phyloP scores from a whole-genome alignment of 75 land plant species.

The Pinus albicaulis region DNA sequence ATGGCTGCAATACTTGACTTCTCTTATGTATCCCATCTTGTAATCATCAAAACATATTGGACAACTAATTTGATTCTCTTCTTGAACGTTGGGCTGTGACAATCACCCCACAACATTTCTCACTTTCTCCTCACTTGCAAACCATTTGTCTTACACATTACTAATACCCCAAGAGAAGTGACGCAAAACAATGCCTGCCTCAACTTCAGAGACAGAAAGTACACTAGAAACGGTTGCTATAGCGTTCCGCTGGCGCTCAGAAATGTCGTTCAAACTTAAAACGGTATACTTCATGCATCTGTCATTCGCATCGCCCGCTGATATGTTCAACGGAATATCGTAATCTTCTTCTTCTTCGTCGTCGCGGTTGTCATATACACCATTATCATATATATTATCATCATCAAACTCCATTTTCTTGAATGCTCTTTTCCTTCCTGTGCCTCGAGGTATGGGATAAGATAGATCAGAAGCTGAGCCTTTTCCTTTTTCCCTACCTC shows the following conservation, averaged over 20 bases:
- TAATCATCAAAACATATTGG: background rate
- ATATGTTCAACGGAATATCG: too few species aligned
- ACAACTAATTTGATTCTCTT: background rate
- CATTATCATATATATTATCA: too few species aligned
- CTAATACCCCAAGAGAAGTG: slow-evolving; percentile 52
- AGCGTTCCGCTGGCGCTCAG: slow-evolving; percentile 54
- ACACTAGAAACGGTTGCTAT: slow-evolving; percentile 38
- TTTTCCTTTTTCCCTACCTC: too few species aligned
- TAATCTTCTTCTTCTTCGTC: too few species aligned
- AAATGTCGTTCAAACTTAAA: slow-evolving; percentile 54
- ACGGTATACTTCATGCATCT: slow-evolving; percentile 30
- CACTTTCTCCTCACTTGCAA: background rate
- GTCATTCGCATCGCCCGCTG: too few species aligned
- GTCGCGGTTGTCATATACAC: too few species aligned
- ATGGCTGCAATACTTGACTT: background rate
- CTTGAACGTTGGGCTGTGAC: background rate
- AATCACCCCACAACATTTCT: background rate
- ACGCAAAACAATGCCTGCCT: slow-evolving; percentile 53
- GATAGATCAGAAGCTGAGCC: too few species aligned
- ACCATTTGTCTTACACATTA: background rate
- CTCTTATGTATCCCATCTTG: background rate
- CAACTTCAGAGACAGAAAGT: slow-evolving; percentile 45
- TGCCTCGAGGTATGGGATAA: too few species aligned
- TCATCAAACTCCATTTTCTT: too few species aligned
- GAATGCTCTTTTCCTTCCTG: too few species aligned